Evolutionary conservation across 1,139 yeast species (phyloP).

Genomic region (Pneumocystis oryctolagi): DNA sequence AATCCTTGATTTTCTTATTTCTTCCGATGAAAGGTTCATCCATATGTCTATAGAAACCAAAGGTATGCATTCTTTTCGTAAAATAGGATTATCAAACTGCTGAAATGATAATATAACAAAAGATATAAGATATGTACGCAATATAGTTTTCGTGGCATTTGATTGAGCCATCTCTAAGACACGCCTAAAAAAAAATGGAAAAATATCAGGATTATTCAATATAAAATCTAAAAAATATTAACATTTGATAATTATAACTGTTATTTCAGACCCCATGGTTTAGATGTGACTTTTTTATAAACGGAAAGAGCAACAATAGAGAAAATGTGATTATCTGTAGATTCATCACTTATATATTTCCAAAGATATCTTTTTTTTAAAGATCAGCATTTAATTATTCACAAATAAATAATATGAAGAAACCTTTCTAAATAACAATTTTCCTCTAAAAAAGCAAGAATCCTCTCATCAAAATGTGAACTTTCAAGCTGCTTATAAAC

Average conservation of each 20-base stretch:
- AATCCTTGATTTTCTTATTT: slow-evolving; percentile 16
- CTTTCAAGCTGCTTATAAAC: slow-evolving; percentile 6
- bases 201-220: slow-evolving; percentile 17
- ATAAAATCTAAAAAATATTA: slow-evolving; percentile 10
- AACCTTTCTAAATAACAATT: neutral
- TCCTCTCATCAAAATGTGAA: neutral
- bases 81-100: slow-evolving; percentile 16
- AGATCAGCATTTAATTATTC: slow-evolving; percentile 15
- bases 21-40: slow-evolving; percentile 21
- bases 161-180: slow-evolving; percentile 17
- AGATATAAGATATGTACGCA: slow-evolving; percentile 14
- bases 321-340: slow-evolving; percentile 30
- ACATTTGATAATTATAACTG: neutral
- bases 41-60: slow-evolving; percentile 30
- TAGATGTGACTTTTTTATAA: slow-evolving; percentile 14
- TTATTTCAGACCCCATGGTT: slow-evolving; percentile 13
- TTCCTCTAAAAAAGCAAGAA: slow-evolving; percentile 13
- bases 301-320: slow-evolving; percentile 22
- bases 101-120: slow-evolving; percentile 21
- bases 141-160: slow-evolving; percentile 8
- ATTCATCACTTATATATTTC: slow-evolving; percentile 30
- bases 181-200: slow-evolving; percentile 20
- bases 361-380: slow-evolving; percentile 24
- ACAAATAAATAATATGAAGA: slow-evolving; percentile 15
- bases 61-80: slow-evolving; percentile 24